These are phyloP conservation scores for Fraxinus albicans DNA, from an alignment of 305 asterid genomes.

Conservation along the genomic window DNA sequence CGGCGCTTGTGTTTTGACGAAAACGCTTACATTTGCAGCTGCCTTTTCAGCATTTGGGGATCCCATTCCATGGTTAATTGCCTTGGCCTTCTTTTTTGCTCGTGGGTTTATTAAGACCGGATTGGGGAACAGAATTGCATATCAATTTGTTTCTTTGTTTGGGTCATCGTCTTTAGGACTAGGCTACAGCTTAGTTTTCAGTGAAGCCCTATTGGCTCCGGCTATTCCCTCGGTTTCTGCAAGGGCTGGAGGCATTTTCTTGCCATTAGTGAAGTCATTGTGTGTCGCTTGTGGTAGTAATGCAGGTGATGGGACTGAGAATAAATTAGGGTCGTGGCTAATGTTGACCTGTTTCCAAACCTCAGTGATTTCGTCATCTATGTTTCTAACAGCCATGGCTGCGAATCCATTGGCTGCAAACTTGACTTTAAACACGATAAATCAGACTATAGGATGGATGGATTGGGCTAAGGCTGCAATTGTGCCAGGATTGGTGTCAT, in stretches of 20 bases:
- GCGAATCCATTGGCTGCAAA: constrained; percentile 94
- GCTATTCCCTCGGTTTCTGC: constrained; percentile 97
- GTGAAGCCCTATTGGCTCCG: constrained; percentile 90
- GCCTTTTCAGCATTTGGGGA: not conserved
- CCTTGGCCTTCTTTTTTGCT: not conserved
- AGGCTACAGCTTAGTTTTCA: constrained; percentile 89
- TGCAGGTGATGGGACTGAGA: constrained; percentile 89
- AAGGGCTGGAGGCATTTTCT: constrained; percentile 88
- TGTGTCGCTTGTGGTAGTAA: constrained; percentile 25
- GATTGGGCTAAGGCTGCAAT: constrained; percentile 99
- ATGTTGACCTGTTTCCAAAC: constrained; percentile 95
- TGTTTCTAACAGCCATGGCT: constrained; percentile 97
- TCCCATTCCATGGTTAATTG: not conserved
- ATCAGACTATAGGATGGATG: constrained; percentile 81
- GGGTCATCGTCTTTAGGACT: constrained; percentile 83
- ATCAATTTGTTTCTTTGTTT: constrained; percentile 78
- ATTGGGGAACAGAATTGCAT: constrained; percentile 71
- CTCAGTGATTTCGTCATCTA: constrained; percentile 81
- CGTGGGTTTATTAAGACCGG: not conserved
- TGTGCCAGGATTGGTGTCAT: constrained; percentile 86
- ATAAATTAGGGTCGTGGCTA: constrained; percentile 83
- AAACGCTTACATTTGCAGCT: not conserved
- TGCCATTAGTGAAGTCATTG: constrained; percentile 49
- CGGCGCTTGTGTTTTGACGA: not conserved
- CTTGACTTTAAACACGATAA: constrained; percentile 63